A percentile compares a stretch with the other conserved stretches of the same genome.
These are phyloP conservation scores for Cladophialophora bantiana DNA, from an alignment of 2,329 filamentous ascomycete species.

Conservation along the genomic window DNA sequence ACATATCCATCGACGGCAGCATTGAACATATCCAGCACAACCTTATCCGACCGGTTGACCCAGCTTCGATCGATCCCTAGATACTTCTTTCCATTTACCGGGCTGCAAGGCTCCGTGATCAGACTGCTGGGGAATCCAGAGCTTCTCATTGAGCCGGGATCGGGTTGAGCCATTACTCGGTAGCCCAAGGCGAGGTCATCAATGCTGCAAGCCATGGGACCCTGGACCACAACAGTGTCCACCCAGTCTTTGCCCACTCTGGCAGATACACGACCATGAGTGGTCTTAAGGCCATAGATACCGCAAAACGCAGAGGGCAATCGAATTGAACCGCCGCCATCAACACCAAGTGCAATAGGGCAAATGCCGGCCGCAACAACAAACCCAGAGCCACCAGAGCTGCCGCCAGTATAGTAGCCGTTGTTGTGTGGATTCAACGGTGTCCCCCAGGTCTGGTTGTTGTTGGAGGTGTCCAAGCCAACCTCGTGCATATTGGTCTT, in stretches of 20 bases:
- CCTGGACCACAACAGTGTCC: slow-evolving; percentile 70
- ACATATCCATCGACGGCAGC: slow-evolving; percentile 64
- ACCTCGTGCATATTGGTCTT: slow-evolving; percentile 83
- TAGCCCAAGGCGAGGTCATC: slow-evolving; percentile 84
- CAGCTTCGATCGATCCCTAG: slow-evolving; percentile 74
- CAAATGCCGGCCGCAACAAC: slow-evolving; percentile 73
- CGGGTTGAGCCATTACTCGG: slow-evolving; percentile 75
- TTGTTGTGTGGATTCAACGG: slow-evolving; percentile 79
- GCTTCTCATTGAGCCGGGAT: slow-evolving; percentile 56
- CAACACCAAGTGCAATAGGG: slow-evolving; percentile 76
- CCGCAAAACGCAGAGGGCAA: slow-evolving; percentile 79
- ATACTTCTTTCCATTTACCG: slow-evolving; percentile 57
- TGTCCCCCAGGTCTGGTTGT: slow-evolving; percentile 77
- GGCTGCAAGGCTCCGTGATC: slow-evolving; percentile 50
- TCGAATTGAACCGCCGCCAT: slow-evolving; percentile 77
- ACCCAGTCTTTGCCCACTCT: slow-evolving; percentile 66
- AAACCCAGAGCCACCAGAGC: slow-evolving; percentile 78
- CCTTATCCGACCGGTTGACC: slow-evolving; percentile 71
- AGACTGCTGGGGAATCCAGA: slow-evolving; percentile 63
- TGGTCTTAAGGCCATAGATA: slow-evolving; percentile 80
- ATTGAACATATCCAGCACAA: slow-evolving; percentile 69
- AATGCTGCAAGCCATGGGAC: slow-evolving; percentile 78
- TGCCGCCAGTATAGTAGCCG: slow-evolving; percentile 80
- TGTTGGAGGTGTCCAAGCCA: slow-evolving; percentile 81
- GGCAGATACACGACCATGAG: slow-evolving; percentile 68